A percentile compares a stretch with the other conserved stretches of the same genome.
Evolutionary conservation across 495 filamentous ascomycete genomes (phyloP).

Genomic region (Aspergillus carlsbadensis): DNA sequence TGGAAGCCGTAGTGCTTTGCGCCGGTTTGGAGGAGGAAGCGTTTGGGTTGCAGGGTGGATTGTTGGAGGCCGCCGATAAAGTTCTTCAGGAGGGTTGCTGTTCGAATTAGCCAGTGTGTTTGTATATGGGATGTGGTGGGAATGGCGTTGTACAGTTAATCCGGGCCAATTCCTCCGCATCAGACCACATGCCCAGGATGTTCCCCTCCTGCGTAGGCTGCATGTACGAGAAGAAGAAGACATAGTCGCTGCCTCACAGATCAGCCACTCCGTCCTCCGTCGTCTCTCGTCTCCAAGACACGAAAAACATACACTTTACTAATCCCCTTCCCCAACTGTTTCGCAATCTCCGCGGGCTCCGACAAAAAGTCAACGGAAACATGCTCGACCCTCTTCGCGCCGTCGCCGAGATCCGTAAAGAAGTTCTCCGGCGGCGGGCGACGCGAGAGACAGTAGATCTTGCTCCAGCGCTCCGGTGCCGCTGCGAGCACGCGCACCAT

Average conservation of each 20-base stretch:
- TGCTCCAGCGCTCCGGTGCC: constrained; percentile 48
- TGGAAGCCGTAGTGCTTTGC: constrained; percentile 54
- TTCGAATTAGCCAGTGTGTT: too few relatives aligned
- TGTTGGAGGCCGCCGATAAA: constrained; percentile 44
- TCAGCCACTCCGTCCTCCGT: too few relatives aligned
- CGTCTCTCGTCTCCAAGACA: too few relatives aligned
- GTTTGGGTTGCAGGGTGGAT: constrained; percentile 41
- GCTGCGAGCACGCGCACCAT: constrained; percentile 47
- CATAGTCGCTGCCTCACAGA: constrained; percentile 44
- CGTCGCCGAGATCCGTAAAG: neutral
- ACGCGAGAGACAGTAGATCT: constrained; percentile 51
- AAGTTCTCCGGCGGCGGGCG: constrained; percentile 28
- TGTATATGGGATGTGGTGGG: too few relatives aligned
- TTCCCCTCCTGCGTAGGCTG: constrained; percentile 33
- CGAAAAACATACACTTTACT: neutral
- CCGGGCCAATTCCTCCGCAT: constrained; percentile 41
- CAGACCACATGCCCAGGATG: constrained; percentile 37
- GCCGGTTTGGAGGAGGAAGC: constrained; percentile 52
- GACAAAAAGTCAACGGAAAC: constrained; percentile 48
- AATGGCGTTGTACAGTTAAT: constrained; percentile 34
- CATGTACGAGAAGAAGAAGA: constrained; percentile 56
- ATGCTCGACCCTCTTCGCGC: constrained; percentile 30
- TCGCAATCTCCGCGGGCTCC: constrained; percentile 25
- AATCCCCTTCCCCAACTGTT: neutral
- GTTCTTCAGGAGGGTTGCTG: constrained; percentile 39